Evolutionary conservation across 352 stramenopile genomes (phyloP), one percentile per base, ranked within the genome.

Genomic region (Phytopythium cucurbitacearum): DNA sequence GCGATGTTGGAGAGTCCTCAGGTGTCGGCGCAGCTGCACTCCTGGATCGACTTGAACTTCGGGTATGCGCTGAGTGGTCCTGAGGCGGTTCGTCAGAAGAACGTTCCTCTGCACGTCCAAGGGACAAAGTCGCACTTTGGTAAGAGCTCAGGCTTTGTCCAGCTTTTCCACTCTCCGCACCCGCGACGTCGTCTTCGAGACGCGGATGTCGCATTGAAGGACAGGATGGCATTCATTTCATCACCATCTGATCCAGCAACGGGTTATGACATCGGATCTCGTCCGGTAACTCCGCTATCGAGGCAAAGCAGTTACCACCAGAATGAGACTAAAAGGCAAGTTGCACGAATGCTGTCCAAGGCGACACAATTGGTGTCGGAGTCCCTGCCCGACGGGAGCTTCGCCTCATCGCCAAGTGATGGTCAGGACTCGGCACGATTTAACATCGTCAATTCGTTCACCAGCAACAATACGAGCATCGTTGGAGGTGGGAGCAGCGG

Each of bases 31-130:
- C 50, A 83, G 9, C 63, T 99, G 5, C 95, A 98, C 63, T 59
- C 75, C 12, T 99, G 96, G 96, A 98, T 99, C 57, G 93, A 98
- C 59, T 66, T 99, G n/a, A 98, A 95, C 57, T 99, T 99, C 63
- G 96, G 96, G 3, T 74, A 82, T 28, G 75, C 72, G 8, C 64
- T 98, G 15, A 82, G 65, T 48, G 92, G 92, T 4, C 69, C 92
- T 9, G 64, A 62, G 32, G 90, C 92, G 13, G 67, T 97, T 11
- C 58, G 65, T 4, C 76, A 95, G 51, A 98, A 97, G 64, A 98
- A 98, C 48, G 82, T 98, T 0, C 90, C 90, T 4, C 63, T 98
- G 0, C 57, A 67, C n/a, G 68, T 72, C 4, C 62, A 71, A 13
- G 48, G 56, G 52, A 49, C 67, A 13, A 46, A n/a, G 32, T 42